phyloP scores from a whole-genome alignment of 306 rosid species.

The Ochetophila trinervis region DNA sequence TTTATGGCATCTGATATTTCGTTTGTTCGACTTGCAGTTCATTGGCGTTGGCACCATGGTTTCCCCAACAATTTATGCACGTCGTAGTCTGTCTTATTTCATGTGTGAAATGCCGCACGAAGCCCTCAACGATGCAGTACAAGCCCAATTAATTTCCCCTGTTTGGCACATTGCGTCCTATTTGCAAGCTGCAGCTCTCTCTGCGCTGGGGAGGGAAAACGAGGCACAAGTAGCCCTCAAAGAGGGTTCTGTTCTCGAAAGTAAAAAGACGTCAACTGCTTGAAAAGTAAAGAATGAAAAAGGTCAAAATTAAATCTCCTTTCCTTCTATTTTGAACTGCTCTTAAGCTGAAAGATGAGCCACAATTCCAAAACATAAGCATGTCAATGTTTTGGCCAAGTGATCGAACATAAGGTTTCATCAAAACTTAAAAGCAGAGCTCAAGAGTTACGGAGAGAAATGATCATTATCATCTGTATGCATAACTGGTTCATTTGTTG shows the following conservation, averaged over 20 bases:
- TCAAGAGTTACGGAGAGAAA: slow-evolving; percentile 23
- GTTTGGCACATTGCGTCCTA: slow-evolving; percentile 81
- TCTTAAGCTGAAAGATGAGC: slow-evolving; percentile 31
- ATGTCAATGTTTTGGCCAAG: slow-evolving; percentile 39
- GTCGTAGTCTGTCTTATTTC: slow-evolving; percentile 81
- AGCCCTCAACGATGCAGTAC: slow-evolving; percentile 77
- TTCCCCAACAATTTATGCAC: slow-evolving; percentile 88
- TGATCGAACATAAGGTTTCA: slow-evolving; percentile 16
- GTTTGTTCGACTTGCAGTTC: slow-evolving; percentile 52
- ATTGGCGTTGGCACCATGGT: slow-evolving; percentile 82
- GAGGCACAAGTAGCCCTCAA: slow-evolving; percentile 80
- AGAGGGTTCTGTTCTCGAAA: slow-evolving; percentile 72
- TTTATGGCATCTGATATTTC: slow-evolving; percentile 33
- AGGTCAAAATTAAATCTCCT: slow-evolving; percentile 9
- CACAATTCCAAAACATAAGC: slow-evolving; percentile 31
- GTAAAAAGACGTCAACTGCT: slow-evolving; percentile 45
- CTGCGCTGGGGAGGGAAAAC: slow-evolving; percentile 47
- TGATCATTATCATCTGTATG: slow-evolving; percentile 38
- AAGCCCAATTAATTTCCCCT: slow-evolving; percentile 76
- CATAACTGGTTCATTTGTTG: slow-evolving; percentile 44
- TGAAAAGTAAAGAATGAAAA: slow-evolving; percentile 22
- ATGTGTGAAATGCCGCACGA: slow-evolving; percentile 69
- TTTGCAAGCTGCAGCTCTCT: slow-evolving; percentile 71
- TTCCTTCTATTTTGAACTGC: slow-evolving; percentile 20
- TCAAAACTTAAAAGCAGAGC: slow-evolving; percentile 10